Conservation (phyloP, 345 rosid genomes). For the Hypericum perforatum region DNA sequence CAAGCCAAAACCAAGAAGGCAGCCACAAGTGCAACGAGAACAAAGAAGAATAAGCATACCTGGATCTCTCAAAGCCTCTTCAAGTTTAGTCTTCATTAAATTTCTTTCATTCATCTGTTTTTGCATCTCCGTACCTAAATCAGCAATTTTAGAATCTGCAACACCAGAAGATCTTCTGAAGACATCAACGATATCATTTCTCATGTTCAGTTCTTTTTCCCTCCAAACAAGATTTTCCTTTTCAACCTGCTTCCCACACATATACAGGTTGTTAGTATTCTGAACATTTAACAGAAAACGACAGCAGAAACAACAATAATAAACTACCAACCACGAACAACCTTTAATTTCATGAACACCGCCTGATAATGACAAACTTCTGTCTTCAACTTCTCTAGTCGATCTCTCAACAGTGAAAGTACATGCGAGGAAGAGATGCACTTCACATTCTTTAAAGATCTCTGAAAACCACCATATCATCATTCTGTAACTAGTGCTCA, state of each 20-base stretch:
- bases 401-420: conserved; percentile 50
- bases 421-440: conserved; percentile 58
- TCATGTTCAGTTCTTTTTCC: conserved; percentile 66
- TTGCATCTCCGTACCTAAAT: conserved; percentile 53
- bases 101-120: conserved; percentile 52
- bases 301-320: conserved; percentile 21
- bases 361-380: conserved; percentile 59
- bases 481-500: conserved; percentile 12
- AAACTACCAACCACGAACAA: conserved; percentile 61
- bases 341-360: conserved; percentile 87
- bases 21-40: conserved; percentile 1
- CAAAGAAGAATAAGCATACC: conserved; percentile 33
- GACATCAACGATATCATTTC: conserved; percentile 66
- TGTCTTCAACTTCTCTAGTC: conserved; percentile 63
- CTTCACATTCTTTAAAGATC: conserved; percentile 54
- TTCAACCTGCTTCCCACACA: conserved; percentile 47
- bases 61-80: conserved; percentile 60
- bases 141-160: conserved; percentile 52
- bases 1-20: conserved; percentile 10
- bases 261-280: conserved; percentile 20
- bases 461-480: conserved; percentile 40
- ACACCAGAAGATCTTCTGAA: conserved; percentile 58
- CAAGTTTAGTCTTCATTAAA: conserved; percentile 49
- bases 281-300: conserved; percentile 15
- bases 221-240: conserved; percentile 78